phyloP scores from a whole-genome alignment of 805 yeast genomes.

The Torulaspora franciscae region DNA sequence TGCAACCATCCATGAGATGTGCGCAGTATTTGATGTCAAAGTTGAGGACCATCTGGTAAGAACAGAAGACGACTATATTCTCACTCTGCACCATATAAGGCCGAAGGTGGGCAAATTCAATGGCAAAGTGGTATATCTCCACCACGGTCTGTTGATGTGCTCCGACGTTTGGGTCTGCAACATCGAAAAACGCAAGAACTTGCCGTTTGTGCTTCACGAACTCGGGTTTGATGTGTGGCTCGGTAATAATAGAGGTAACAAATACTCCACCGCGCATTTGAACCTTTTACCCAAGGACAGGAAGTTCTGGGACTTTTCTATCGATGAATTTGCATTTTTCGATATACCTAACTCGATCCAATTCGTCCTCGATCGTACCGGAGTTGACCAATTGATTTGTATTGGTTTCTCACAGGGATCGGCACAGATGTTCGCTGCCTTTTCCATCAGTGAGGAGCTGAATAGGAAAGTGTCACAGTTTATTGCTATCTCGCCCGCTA shows the following conservation, averaged over 20 bases:
- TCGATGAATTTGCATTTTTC: slow-evolving; percentile 86
- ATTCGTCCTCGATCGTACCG: slow-evolving; percentile 56
- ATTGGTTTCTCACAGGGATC: slow-evolving; percentile 93
- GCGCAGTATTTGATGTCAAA: slow-evolving; percentile 59
- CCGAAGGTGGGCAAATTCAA: slow-evolving; percentile 33
- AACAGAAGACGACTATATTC: slow-evolving; percentile 71
- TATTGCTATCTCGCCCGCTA: slow-evolving; percentile 89
- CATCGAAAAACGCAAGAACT: slow-evolving; percentile 43
- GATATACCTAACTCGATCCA: slow-evolving; percentile 85
- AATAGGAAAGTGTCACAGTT: slow-evolving; percentile 53
- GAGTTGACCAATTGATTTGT: slow-evolving; percentile 48
- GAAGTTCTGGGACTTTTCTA: slow-evolving; percentile 80
- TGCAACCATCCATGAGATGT: slow-evolving; percentile 57
- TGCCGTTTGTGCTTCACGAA: slow-evolving; percentile 75
- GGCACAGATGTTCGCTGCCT: slow-evolving; percentile 85
- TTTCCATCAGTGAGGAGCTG: slow-evolving; percentile 59
- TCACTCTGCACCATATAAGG: slow-evolving; percentile 69
- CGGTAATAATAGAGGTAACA: slow-evolving; percentile 90
- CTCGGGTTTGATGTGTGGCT: slow-evolving; percentile 92
- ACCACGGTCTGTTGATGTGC: slow-evolving; percentile 88
- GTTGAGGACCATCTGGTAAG: slow-evolving; percentile 72
- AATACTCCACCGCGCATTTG: slow-evolving; percentile 78
- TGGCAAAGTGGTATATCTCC: slow-evolving; percentile 66
- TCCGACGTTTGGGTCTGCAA: slow-evolving; percentile 74
- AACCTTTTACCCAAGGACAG: slow-evolving; percentile 38